Percentiles rank a stretch among this genome's conserved stretches.
Evolutionary conservation across 2,329 filamentous ascomycete species (phyloP).

Genomic region (Orbilia ellipsospora): DNA sequence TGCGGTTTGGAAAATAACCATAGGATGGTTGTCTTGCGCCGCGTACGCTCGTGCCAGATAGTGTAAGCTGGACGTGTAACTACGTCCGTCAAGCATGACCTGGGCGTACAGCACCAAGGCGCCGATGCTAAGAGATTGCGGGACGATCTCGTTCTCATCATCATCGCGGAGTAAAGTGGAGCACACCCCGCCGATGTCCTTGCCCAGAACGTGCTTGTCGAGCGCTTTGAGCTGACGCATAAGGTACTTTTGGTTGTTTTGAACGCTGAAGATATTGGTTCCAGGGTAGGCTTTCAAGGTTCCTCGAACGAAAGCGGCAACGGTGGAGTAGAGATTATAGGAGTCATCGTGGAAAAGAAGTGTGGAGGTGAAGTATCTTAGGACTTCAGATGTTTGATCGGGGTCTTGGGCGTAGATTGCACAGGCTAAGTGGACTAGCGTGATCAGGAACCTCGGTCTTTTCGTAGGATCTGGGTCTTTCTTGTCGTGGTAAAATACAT

Average conservation of each 20-base stretch:
- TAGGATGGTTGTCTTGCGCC: conserved; percentile 78
- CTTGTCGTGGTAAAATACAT: conserved; percentile 79
- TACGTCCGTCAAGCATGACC: conserved; percentile 84
- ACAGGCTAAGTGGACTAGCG: conserved; percentile 70
- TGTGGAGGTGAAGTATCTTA: conserved; percentile 85
- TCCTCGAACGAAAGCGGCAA: conserved; percentile 56
- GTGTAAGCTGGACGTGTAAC: conserved; percentile 74
- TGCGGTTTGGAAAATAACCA: conserved; percentile 83
- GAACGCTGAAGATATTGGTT: conserved; percentile 58
- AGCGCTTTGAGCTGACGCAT: conserved; percentile 90
- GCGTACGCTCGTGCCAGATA: conserved; percentile 85
- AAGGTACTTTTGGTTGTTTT: conserved; percentile 79
- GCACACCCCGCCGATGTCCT: conserved; percentile 62
- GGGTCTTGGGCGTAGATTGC: conserved; percentile 82
- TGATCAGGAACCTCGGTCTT: conserved; percentile 67
- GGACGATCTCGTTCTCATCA: conserved; percentile 62
- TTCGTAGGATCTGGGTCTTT: conserved; percentile 64
- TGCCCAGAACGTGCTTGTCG: conserved; percentile 74
- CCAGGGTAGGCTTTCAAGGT: conserved; percentile 58
- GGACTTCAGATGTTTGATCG: conserved; percentile 77
- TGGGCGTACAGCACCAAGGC: conserved; percentile 90
- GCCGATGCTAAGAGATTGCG: conserved; percentile 76
- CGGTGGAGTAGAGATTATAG: conserved; percentile 68
- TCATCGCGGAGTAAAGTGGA: conserved; percentile 60
- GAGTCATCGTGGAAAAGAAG: conserved; percentile 82